phyloP scores from a whole-genome alignment of 495 filamentous ascomycete genomes.

The Lasiosphaeriaceae sp. region DNA sequence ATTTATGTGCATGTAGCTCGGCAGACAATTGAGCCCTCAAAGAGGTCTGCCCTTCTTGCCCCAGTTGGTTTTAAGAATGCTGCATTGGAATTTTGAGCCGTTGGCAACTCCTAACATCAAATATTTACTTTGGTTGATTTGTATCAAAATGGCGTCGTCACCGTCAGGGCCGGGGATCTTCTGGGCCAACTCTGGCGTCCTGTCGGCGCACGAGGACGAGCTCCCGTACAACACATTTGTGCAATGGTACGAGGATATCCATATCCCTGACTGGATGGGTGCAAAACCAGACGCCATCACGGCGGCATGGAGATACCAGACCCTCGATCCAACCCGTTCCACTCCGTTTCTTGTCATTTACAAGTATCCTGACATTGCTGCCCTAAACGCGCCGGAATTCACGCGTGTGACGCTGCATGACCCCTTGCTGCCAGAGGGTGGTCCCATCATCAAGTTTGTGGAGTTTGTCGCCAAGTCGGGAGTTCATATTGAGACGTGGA shows the following conservation, averaged over 20 bases:
- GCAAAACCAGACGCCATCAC: constrained; percentile 20
- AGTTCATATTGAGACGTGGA: constrained; percentile 17
- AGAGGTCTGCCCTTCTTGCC: no score
- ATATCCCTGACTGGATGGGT: constrained; percentile 26
- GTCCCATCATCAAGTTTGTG: constrained; percentile 16
- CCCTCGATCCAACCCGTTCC: constrained; percentile 1
- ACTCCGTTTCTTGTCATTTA: constrained; percentile 20
- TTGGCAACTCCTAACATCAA: no score
- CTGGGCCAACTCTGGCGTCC: not conserved
- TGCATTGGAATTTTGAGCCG: no score
- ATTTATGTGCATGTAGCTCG: no score
- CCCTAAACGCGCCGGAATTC: constrained; percentile 13
- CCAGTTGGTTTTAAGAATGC: no score
- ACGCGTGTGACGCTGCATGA: constrained; percentile 11
- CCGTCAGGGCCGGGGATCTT: not conserved
- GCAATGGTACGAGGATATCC: constrained; percentile 20
- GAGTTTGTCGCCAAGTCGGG: constrained; percentile 9
- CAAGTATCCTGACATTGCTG: constrained; percentile 18
- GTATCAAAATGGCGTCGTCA: no score
- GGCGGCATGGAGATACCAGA: constrained; percentile 17
- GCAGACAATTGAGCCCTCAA: no score
- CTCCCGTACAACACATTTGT: not conserved
- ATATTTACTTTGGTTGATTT: no score
- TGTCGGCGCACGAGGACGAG: not conserved
- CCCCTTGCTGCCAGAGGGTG: constrained; percentile 19